A percentile compares a stretch with the other conserved stretches of the same genome.
Evolutionary conservation across 1,284 basidiomycete species (phyloP).

Genomic region (Papiliotrema flavescens): DNA sequence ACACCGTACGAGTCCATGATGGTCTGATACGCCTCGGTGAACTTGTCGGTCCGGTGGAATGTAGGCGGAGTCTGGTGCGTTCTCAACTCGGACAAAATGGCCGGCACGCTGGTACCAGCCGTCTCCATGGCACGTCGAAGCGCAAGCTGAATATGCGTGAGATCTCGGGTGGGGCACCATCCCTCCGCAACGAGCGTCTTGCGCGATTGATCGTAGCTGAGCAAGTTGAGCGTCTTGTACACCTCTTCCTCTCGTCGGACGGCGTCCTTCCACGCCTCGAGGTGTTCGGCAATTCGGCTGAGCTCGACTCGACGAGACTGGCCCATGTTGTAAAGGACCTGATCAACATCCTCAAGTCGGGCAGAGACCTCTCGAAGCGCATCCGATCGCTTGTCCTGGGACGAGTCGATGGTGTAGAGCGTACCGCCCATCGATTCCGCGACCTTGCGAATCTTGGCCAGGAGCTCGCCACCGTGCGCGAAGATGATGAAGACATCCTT

Average conservation of each 20-base stretch:
- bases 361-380: slow-evolving; percentile 82
- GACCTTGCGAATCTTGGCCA: slow-evolving; percentile 97
- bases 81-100: slow-evolving; percentile 85
- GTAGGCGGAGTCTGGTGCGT: slow-evolving; percentile 93
- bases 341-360: slow-evolving; percentile 89
- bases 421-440: slow-evolving; percentile 98
- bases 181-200: slow-evolving; percentile 97
- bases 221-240: slow-evolving; percentile 88
- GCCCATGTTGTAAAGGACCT: slow-evolving; percentile 86
- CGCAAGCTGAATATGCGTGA: slow-evolving; percentile 79
- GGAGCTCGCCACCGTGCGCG: slow-evolving; percentile 87
- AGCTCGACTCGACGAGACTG: slow-evolving; percentile 80
- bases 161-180: slow-evolving; percentile 93
- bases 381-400: slow-evolving; percentile 85
- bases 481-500: slow-evolving; percentile 99
- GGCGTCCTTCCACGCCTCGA: slow-evolving; percentile 90
- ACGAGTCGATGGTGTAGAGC: slow-evolving; percentile 92
- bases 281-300: slow-evolving; percentile 75
- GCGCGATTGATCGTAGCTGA: slow-evolving; percentile 88
- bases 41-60: slow-evolving; percentile 91
- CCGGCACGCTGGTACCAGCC: slow-evolving; percentile 86
- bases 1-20: slow-evolving; percentile 98
- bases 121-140: slow-evolving; percentile 92
- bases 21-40: slow-evolving; percentile 94
- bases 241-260: slow-evolving; percentile 94